Evolutionary conservation across 75 land plant genomes (phyloP).

Genomic region (Sequoia sempervirens): DNA sequence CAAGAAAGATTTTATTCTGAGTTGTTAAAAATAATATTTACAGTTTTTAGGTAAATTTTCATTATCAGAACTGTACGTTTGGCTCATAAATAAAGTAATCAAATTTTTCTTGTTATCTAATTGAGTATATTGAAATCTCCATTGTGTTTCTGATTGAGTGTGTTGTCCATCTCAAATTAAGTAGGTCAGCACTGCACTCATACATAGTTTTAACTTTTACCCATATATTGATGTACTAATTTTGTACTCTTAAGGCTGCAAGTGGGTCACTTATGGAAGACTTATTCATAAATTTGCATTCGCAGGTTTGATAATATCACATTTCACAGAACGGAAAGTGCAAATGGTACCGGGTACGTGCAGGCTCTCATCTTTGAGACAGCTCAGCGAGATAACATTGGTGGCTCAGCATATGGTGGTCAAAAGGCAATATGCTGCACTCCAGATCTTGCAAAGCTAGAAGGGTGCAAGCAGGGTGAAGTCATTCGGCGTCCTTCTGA

Average conservation of each 20-base stretch:
- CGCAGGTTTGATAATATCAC: constrained; percentile 63
- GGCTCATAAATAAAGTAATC: not conserved
- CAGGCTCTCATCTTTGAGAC: constrained; percentile 74
- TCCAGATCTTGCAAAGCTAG: constrained; percentile 50
- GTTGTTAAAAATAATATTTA: too few relatives aligned
- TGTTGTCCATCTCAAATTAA: not conserved
- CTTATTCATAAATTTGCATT: not conserved
- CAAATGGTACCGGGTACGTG: constrained; percentile 35
- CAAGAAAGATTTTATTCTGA: too few relatives aligned
- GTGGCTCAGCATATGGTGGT: constrained; percentile 62
- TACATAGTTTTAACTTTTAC: not conserved
- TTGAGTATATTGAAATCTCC: not conserved
- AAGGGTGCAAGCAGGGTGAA: constrained; percentile 56
- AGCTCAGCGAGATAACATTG: constrained; percentile 55
- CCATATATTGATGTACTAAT: not conserved
- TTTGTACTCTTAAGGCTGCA: not conserved
- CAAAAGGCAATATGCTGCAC: constrained; percentile 68
- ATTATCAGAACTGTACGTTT: too few relatives aligned
- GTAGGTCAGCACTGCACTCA: not conserved
- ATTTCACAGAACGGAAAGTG: constrained; percentile 38
- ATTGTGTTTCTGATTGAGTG: not conserved
- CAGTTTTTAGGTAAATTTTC: too few relatives aligned
- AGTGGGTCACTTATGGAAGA: not conserved
- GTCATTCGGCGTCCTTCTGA: constrained; percentile 49
- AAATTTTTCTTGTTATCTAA: not conserved